These are phyloP conservation scores for Trichocladium antarcticum DNA, from an alignment of 495 filamentous ascomycete genomes.

Conservation along the genomic window DNA sequence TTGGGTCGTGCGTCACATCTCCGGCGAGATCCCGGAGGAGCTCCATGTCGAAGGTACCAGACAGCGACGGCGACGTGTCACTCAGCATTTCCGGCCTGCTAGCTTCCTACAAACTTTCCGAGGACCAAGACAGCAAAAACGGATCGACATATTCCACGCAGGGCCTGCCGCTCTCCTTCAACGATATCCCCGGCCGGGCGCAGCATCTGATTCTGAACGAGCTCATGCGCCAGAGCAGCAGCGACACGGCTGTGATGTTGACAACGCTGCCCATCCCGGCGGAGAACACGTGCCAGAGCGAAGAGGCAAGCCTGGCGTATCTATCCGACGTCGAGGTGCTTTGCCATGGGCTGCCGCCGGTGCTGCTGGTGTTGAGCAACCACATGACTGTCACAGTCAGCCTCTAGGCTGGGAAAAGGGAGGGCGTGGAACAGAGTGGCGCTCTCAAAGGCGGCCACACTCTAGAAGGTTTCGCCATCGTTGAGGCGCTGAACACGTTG, in stretches of 20 bases:
- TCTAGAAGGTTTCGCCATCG: background rate
- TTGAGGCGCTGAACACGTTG: background rate
- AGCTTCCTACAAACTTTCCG: slow-evolving; percentile 19
- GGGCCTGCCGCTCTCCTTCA: slow-evolving; percentile 62
- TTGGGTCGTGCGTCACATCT: slow-evolving; percentile 9
- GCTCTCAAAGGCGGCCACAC: background rate
- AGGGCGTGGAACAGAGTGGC: background rate
- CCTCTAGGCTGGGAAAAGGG: slow-evolving; percentile 34
- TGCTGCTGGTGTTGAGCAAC: slow-evolving; percentile 74
- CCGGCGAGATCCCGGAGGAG: slow-evolving; percentile 23
- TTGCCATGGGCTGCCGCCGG: slow-evolving; percentile 55
- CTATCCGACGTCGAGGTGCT: slow-evolving; percentile 66
- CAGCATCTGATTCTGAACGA: slow-evolving; percentile 83
- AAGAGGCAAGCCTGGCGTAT: slow-evolving; percentile 58
- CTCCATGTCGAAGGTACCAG: slow-evolving; percentile 18
- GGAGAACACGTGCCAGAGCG: slow-evolving; percentile 60
- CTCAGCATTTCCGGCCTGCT: slow-evolving; percentile 31
- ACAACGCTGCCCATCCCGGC: slow-evolving; percentile 69
- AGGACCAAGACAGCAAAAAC: slow-evolving; percentile 20
- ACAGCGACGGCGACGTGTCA: slow-evolving; percentile 17
- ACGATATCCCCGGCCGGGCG: slow-evolving; percentile 69
- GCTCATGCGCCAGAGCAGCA: slow-evolving; percentile 57
- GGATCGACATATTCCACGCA: slow-evolving; percentile 52
- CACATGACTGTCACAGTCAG: slow-evolving; percentile 87
- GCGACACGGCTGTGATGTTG: slow-evolving; percentile 69